Evolutionary conservation across 805 yeast species (phyloP), one percentile per base, ranked within the genome.

Genomic region (Hanseniaspora thailandica): DNA sequence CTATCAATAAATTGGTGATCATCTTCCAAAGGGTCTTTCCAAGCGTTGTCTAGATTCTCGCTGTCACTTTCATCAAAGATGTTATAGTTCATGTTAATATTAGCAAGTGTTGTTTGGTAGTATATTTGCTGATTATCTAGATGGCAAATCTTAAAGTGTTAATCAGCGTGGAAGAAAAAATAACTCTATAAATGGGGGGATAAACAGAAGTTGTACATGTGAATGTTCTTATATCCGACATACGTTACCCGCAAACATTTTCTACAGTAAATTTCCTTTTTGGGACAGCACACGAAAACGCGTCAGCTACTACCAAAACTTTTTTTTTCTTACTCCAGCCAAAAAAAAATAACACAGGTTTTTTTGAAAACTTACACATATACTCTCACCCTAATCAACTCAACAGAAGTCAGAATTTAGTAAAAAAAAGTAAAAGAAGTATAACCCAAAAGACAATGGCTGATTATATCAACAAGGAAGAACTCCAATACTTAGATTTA

Each of bases 401-500:
- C n/a, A n/a, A n/a, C n/a, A n/a, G n/a, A n/a, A n/a, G n/a, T n/a
- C n/a, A n/a, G n/a, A n/a, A n/a, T n/a, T n/a, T n/a, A n/a, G n/a
- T n/a, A n/a, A 36, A 36, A 3, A 36, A 20, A 12, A 36, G 13
- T 5, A 36, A 19, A 20, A 5, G n/a, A 25, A 13, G 5, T 15
- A 30, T 1, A n/a, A 7, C 8, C 6, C n/a, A 25, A 26, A 4
- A 36, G 5, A 31, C 31, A 38, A 45, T 52, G 15, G 23, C 47
- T 5, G 57, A 48, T 13, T 28, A 8, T n/a, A 22, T 36, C 3
- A 78, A 77, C 61, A 30, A 60, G 2, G 88, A 84, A 58, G 98
- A 93, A 67, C 83, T 80, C 61, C 93, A 89, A 15, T 93, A 93
- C 65, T 76, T 93, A 41, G 89, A 86, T 58, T 75, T 93, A 45